Conservation (phyloP, 306 rosid species). For the Gynostemma pentaphyllum region DNA sequence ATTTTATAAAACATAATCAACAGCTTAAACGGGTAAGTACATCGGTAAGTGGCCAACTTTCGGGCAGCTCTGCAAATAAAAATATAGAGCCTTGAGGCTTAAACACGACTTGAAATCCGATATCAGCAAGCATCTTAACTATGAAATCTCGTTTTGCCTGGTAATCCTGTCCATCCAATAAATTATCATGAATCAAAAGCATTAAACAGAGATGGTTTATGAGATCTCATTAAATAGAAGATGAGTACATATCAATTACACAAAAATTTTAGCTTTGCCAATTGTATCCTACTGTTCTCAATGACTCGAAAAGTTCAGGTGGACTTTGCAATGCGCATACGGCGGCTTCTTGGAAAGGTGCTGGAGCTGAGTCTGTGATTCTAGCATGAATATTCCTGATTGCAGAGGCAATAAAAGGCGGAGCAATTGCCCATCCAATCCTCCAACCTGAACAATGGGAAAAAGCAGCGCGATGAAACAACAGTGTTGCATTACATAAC, state of each 20-base stretch:
- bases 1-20: neutral
- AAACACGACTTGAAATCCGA: constrained; percentile 59
- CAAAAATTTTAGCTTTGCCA: neutral
- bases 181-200: neutral
- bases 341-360: constrained; percentile 92
- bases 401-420: constrained; percentile 58
- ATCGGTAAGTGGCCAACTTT: constrained; percentile 49
- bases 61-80: constrained; percentile 69
- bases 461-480: constrained; percentile 9
- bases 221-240: neutral
- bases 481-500: neutral
- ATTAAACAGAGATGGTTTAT: neutral
- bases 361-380: constrained; percentile 73
- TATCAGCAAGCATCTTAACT: constrained; percentile 34
- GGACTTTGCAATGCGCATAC: constrained; percentile 61
- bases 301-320: constrained; percentile 44
- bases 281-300: constrained; percentile 37
- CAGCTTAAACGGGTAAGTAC: constrained; percentile 26
- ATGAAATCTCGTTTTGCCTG: constrained; percentile 60
- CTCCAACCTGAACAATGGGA: constrained; percentile 68
- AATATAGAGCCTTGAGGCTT: constrained; percentile 81
- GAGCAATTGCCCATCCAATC: constrained; percentile 90
- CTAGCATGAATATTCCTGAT: constrained; percentile 60
- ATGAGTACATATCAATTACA: neutral
- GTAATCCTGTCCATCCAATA: constrained; percentile 45